Base-by-base conservation (phyloP, 169 alveolate species). In the Plasmodium sp. region DNA sequence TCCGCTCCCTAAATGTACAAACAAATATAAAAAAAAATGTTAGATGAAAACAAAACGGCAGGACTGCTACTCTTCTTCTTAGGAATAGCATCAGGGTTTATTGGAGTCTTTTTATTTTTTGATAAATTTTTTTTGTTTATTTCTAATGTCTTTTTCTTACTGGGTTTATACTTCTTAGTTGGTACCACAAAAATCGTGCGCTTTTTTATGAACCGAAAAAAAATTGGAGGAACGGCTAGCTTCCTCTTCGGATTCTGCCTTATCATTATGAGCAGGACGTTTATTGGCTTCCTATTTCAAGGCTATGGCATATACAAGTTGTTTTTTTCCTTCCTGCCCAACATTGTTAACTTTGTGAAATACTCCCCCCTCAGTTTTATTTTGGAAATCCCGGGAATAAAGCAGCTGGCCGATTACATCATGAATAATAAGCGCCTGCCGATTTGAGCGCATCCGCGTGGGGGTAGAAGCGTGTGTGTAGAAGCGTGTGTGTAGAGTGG, bases 281-380 rank as follows among this genome's bases (percentile, higher is more conserved):
- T 93, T 31, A 18, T 95, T 43, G 97, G 97, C 12, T 45, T 93
- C 43, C 48, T 95, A 12, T 80, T 96, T 81, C 96, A 96, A 67
- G 39, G 91, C 16, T 83, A 45, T 31, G 97, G 97, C 6, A 75
- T 93, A 54, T 96, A 96, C 92, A 48, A 73, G 51, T 95, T 96
- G 43, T 96, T 96, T 54, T 96, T 93, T 27, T 96, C 97, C 31
- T 96, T 96, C 84, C 34, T 96, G 36, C 97, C 97, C 7, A 96
- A 96, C 58, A 75, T 96, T 16, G 67, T 96, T 27, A 80, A 93
- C 33, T 95, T 94, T 48, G 83, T 96, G 22, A 86, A 95, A 36
- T 95, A 95, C 79, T 95, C 97, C 22, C 97, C 97, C 12, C 71
- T 86, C 10, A 54, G 93, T 77, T 86, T 86, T 36, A 12, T 86